Evolutionary conservation across 495 filamentous ascomycete genomes (phyloP), one percentile per base, ranked within the genome.

Genomic region (Apodospora peruviana): DNA sequence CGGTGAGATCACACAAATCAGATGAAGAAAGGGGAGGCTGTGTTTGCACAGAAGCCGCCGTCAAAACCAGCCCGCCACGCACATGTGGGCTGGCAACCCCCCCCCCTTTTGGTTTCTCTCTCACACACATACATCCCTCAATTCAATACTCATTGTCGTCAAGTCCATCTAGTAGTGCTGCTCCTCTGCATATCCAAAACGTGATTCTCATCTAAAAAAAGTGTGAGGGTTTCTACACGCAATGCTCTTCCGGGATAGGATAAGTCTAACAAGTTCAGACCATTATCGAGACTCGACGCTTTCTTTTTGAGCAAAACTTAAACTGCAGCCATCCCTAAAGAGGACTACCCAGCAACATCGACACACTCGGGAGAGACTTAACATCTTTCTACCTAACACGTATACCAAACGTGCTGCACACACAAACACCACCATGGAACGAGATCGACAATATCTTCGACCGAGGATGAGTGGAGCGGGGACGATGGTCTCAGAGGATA

Each of bases 361-460:
- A 47, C 43, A 36, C 10, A n/a, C 9, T 17, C 43, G 37, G 12
- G 16, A 38, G 34, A 39, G 38, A 37, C 38, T 25, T 32, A 17
- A 44, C 8, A 1, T 24, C 25, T 17, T 1, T 20, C 40, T 25
- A 9, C 4, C 19, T 22, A 1, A 16, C 5, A 14, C 19, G 29
- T n/a, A 27, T 17, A 12, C 0, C 24, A 49, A 22, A 40, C 27
- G 14, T 16, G 19, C 40, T 38, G 20, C 21, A 27, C 41, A 29
- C 38, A 44, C 14, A 22, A 27, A n/a, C n/a, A 5, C 41, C 27
- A 18, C 52, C 20, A 61, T 64, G 58, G 61, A 62, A 24, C 43
- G 54, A 41, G 55, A 58, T 45, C 58, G 58, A 35, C 55, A 56
- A 43, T 61, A 61, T 41, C 50, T 57, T 23, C 52, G 61, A 32